Base-by-base conservation (phyloP, 2,329 filamentous ascomycete species). In the Xylaria sp. region DNA sequence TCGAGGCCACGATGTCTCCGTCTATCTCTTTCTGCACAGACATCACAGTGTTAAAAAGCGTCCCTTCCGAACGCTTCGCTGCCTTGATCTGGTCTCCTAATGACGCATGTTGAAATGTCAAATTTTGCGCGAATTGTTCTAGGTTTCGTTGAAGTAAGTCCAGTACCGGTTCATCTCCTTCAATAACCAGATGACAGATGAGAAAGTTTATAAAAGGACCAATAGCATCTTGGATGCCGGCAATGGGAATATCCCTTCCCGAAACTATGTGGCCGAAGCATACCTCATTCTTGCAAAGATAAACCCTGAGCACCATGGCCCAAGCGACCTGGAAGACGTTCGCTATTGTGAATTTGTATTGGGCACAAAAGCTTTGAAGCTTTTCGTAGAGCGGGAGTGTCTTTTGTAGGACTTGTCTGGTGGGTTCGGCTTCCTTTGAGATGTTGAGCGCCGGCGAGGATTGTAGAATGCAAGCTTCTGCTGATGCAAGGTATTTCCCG, bases 41-140 rank as follows among this genome's bases (percentile, higher is more conserved):
- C 56, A 64, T 60, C 4, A 52, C 28, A 3, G 61, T 64, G 23
- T 64, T 64, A 46, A 64, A 64, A 33, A 64, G 57, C 7, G 33
- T 17, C 3, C 45, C 35, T 1, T 25, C 23, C 4, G 55, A 42
- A 1, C 6, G 3, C 28, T 56, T 56, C 9, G 60, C 17, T 11
- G 42, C 14, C 37, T 17, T 59, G 12, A 59, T 46, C 31, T 35
- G 50, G 9, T 63, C 60, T 9, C 11, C 15, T 9, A 63, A 21
- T 5, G 60, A 52, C 4, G 52, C 23, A 59, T 59, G 60, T 23
- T 63, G 60, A 33, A 55, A 23, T 9, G n/a, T 19, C 35, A 63
- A n/a, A 23, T 38, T 59, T 42, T 63, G 11, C 33, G 52, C 35
- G 56, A 49, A 63, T 15, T 37, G 19, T 14, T 11, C 46, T 9